Base-by-base conservation (phyloP, 2,329 filamentous ascomycete genomes). In the Trichoderma afroharzianum region DNA sequence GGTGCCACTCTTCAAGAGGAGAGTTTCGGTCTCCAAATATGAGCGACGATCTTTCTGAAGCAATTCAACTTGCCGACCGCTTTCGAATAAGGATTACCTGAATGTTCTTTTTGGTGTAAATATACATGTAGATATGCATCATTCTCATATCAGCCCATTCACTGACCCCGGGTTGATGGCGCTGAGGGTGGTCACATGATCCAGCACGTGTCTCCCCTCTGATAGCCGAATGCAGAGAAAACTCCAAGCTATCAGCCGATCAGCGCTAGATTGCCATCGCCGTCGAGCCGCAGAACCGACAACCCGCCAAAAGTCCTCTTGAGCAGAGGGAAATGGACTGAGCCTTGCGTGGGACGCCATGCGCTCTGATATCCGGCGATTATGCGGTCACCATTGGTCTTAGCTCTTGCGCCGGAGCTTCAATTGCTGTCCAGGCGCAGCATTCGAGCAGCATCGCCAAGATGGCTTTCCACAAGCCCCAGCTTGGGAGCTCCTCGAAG, bases 371-470 rank as follows among this genome's bases (percentile, higher is more conserved):
- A 74, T 71, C 73, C 74, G 76, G 75, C 76, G 77, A 80, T 73
- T 71, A 80, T 80, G 79, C 78, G 78, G 78, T 78, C 77, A 76
- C 74, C 77, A 78, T 72, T 77, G 79, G 75, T 77, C 73, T 74
- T 79, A 70, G 70, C 75, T 74, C 77, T 74, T 72, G 75, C 78
- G 72, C 71, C 76, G 73, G 77, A 79, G 75, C 74, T 80, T 70
- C 74, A 73, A 62, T 73, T 73, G 63, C 62, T 77, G 58, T 73
- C 77, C 64, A 67, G 72, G 68, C 75, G 73, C 69, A 72, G 73
- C 69, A 73, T 75, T 24, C 71, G 55, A 53, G 39, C 59, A 3
- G 32, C 63, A 55, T 6, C 73, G 15, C 72, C 74, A 73, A 73
- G 76, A 77, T 80, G 79, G 74, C 77, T 81, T 68, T 79, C 79